phyloP scores from a whole-genome alignment of 2,329 filamentous ascomycete genomes.

The Fusarium devonianum region DNA sequence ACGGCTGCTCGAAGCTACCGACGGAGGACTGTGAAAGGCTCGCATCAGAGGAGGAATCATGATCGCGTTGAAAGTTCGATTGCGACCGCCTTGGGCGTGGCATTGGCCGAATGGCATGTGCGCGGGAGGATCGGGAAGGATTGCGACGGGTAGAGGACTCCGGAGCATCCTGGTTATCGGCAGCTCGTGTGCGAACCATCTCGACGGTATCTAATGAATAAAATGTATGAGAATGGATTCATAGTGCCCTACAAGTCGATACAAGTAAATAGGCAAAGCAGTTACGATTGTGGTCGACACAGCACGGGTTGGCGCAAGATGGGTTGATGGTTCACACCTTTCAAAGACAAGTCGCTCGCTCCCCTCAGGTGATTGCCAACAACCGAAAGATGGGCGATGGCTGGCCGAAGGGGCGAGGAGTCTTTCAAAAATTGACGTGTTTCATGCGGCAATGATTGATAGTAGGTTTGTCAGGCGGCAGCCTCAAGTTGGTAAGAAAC shows the following conservation, averaged over 20 bases:
- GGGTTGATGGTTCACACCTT: conserved; percentile 27
- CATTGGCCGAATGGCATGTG: conserved; percentile 8
- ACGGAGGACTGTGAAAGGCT: conserved; percentile 22
- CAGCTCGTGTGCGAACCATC: conserved; percentile 44
- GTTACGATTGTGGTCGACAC: neutral
- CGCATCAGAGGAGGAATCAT: conserved; percentile 21
- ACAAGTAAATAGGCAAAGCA: neutral
- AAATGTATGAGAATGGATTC: conserved; percentile 12
- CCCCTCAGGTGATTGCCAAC: conserved; percentile 1
- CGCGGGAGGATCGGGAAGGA: conserved; percentile 28
- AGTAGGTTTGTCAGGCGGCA: neutral
- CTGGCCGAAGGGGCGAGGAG: neutral
- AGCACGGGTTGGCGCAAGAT: conserved; percentile 20
- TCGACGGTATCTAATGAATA: conserved; percentile 8
- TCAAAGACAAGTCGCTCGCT: conserved; percentile 5
- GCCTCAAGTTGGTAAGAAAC: neutral
- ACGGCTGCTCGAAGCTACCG: conserved; percentile 6
- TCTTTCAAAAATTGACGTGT: neutral
- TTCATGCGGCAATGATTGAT: neutral
- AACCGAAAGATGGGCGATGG: neutral
- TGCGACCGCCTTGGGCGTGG: conserved; percentile 30
- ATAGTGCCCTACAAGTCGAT: fast-evolving
- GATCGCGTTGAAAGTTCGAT: conserved; percentile 8
- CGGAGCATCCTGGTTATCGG: conserved; percentile 19
- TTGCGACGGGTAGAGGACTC: conserved; percentile 35